These are phyloP conservation scores for Kodamaea jinghongensis DNA, from an alignment of 805 yeast genomes.

Conservation along the genomic window DNA sequence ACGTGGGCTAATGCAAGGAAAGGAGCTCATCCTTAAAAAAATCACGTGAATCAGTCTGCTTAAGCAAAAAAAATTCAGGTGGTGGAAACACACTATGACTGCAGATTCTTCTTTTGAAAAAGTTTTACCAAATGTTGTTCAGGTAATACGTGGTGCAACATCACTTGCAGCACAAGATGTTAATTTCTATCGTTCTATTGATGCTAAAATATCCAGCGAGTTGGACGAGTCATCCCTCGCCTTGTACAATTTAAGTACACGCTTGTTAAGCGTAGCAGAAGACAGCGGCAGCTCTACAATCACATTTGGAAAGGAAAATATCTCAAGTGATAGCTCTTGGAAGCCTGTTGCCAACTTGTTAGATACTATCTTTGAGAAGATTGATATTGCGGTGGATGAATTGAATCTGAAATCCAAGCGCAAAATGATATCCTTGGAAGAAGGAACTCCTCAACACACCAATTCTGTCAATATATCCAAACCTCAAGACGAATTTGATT, in stretches of 20 bases:
- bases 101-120: slow-evolving; percentile 14
- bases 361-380: slow-evolving; percentile 72
- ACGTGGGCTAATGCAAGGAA: not conserved
- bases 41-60: not conserved
- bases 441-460: slow-evolving; percentile 16
- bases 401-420: slow-evolving; percentile 15
- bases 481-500: slow-evolving; percentile 66
- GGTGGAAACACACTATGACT: slow-evolving; percentile 7
- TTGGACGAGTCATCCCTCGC: slow-evolving; percentile 41
- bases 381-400: slow-evolving; percentile 66
- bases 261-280: slow-evolving; percentile 34
- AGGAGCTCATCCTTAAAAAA: no score
- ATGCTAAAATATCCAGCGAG: slow-evolving; percentile 39
- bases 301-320: slow-evolving; percentile 41
- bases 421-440: slow-evolving; percentile 51
- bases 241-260: slow-evolving; percentile 47
- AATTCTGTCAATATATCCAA: slow-evolving; percentile 40
- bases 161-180: slow-evolving; percentile 78
- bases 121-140: slow-evolving; percentile 48
- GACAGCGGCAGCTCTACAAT: slow-evolving; percentile 18
- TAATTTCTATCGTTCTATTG: slow-evolving; percentile 67
- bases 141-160: slow-evolving; percentile 62
- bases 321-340: slow-evolving; percentile 53
- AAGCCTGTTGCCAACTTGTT: slow-evolving; percentile 55
- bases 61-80: slow-evolving; percentile 1